Evolutionary conservation across 2,329 filamentous ascomycete genomes (phyloP).

Genomic region (Colletotrichum simmondsii): DNA sequence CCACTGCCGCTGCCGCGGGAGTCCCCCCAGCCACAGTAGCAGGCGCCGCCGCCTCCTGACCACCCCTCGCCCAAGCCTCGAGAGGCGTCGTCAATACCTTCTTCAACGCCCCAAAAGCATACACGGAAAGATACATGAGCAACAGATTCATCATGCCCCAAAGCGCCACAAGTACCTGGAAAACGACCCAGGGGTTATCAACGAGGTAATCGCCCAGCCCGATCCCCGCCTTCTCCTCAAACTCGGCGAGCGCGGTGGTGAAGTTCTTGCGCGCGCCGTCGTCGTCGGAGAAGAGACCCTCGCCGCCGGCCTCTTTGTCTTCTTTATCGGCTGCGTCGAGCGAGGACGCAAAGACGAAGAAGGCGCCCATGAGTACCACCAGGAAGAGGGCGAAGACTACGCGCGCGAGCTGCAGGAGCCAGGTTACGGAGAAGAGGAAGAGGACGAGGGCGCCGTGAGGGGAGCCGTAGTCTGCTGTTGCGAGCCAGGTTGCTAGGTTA

Average conservation of each 20-base stretch:
- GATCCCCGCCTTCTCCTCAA: constrained; percentile 14
- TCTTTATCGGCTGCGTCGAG: neutral
- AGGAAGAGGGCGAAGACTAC: constrained; percentile 19
- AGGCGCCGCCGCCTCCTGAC: neutral
- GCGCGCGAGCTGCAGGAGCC: constrained; percentile 27
- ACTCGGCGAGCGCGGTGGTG: constrained; percentile 10
- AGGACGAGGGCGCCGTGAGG: constrained; percentile 30
- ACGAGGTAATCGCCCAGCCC: neutral
- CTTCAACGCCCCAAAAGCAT: constrained; percentile 14
- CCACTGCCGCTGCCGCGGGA: neutral
- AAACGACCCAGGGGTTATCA: constrained; percentile 6
- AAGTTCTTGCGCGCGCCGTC: neutral
- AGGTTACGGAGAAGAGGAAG: constrained; percentile 16
- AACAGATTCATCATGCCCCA: constrained; percentile 6
- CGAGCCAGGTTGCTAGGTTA: constrained; percentile 27
- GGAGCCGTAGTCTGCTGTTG: constrained; percentile 28
- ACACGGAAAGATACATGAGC: constrained; percentile 12
- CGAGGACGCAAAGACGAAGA: constrained; percentile 15
- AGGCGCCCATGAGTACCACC: constrained; percentile 3
- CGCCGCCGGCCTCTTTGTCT: neutral
- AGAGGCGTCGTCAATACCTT: constrained; percentile 27
- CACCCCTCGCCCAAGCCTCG: constrained; percentile 9
- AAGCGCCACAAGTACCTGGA: neutral
- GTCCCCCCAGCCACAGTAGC: neutral
- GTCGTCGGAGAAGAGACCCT: neutral